Evolutionary conservation across 2,329 filamentous ascomycete genomes (phyloP).

Genomic region (Pseudogymnoascus sp.): DNA sequence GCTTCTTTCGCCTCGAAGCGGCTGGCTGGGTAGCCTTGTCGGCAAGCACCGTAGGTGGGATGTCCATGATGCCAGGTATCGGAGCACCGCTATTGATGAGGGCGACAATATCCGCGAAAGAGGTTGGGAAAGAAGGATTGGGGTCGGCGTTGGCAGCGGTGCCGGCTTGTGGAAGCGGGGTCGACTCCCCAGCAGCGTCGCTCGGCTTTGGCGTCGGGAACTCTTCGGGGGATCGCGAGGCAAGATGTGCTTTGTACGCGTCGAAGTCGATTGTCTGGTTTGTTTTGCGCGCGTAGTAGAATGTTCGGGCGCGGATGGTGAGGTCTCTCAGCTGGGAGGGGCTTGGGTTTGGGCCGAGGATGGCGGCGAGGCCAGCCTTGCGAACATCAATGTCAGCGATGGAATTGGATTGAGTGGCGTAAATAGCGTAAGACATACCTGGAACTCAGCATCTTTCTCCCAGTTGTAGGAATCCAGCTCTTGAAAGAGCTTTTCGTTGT

Average conservation of each 20-base stretch:
- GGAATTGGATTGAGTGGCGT: background rate
- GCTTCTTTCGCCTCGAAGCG: constrained; percentile 45
- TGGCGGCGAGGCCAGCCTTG: constrained; percentile 54
- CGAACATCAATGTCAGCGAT: constrained; percentile 9
- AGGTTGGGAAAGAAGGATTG: constrained; percentile 12
- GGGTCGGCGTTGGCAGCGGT: background rate
- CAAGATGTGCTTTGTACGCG: constrained; percentile 60
- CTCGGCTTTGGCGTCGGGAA: constrained; percentile 15
- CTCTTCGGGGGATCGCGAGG: constrained; percentile 25
- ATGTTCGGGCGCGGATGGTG: constrained; percentile 60
- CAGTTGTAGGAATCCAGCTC: constrained; percentile 62
- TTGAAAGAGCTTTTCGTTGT: constrained; percentile 42
- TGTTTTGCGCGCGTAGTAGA: constrained; percentile 51
- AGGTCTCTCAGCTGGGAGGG: constrained; percentile 49
- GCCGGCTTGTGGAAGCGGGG: background rate
- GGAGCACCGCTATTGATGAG: constrained; percentile 75
- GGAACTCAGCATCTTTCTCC: constrained; percentile 61
- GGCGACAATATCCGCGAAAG: constrained; percentile 79
- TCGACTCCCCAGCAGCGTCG: constrained; percentile 9
- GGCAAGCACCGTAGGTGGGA: constrained; percentile 70
- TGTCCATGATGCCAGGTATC: constrained; percentile 80
- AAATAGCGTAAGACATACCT: constrained; percentile 35
- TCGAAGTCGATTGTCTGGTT: constrained; percentile 55
- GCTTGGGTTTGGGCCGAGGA: constrained; percentile 51
- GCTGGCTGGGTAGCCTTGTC: constrained; percentile 49